Conservation (phyloP, 2,329 filamentous ascomycete genomes). For the Akanthomyces dipterigenus region DNA sequence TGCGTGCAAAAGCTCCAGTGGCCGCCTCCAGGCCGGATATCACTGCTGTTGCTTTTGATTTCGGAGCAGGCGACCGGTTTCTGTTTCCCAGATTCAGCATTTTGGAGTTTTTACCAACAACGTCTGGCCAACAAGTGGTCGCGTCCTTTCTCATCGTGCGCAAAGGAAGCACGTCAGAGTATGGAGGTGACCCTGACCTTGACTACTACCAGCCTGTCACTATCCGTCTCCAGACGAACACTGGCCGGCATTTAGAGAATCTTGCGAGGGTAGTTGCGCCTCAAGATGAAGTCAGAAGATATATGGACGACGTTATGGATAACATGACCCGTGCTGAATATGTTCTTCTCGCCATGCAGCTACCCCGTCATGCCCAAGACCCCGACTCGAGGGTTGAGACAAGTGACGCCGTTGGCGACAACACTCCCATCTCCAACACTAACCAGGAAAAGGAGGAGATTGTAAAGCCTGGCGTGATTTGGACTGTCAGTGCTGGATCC, state of each 20-base stretch:
- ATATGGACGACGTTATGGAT: conserved; percentile 66
- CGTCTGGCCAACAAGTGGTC: conserved; percentile 53
- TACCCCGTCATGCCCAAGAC: conserved; percentile 39
- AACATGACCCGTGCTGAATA: conserved; percentile 64
- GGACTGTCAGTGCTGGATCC: conserved; percentile 20
- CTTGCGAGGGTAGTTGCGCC: conserved; percentile 56
- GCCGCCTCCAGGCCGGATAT: conserved; percentile 51
- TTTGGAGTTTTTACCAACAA: conserved; percentile 53
- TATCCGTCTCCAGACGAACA: conserved; percentile 49
- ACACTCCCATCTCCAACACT: conserved; percentile 24
- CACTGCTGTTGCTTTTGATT: conserved; percentile 63
- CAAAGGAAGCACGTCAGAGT: conserved; percentile 61
- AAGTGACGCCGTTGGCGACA: conserved; percentile 26
- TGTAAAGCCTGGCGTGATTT: conserved; percentile 26
- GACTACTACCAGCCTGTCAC: conserved; percentile 75
- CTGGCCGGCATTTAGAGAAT: conserved; percentile 52
- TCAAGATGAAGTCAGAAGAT: conserved; percentile 54
- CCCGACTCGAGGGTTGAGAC: conserved; percentile 23
- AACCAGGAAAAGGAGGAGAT: conserved; percentile 20
- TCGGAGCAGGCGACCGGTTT: conserved; percentile 68
- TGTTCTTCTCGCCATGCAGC: conserved; percentile 58
- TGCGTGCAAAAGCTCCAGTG: conserved; percentile 54
- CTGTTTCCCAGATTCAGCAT: conserved; percentile 74
- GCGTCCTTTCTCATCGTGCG: conserved; percentile 73
- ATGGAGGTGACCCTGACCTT: conserved; percentile 53